Evolutionary conservation across 371 early-diverging fungal species (phyloP), one percentile per base, ranked within the genome.

Genomic region (Mycotypha africana): DNA sequence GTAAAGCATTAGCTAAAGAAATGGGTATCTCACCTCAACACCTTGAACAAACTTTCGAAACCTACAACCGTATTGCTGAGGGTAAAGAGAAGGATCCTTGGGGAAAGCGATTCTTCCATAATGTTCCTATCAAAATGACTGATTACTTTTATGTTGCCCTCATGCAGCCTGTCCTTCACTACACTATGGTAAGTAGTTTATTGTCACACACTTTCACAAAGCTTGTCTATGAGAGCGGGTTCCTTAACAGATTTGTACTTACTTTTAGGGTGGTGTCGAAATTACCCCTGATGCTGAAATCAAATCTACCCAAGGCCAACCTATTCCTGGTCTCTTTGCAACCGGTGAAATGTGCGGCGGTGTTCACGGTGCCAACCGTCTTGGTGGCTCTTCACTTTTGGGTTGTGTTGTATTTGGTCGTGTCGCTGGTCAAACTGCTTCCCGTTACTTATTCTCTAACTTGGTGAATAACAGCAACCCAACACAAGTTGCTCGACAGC

Each of bases 391-490:
- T 14, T 73, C 74, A 26, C 54, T 73, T 31, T 76, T 95, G 41
- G 96, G 92, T 42, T 97, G 97, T 62, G 95, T 93, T 17, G 97
- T 97, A 42, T 97, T 86, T 78, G 97, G 97, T 42, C 88, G 97
- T 58, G 91, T 92, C 30, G 93, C 96, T 33, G 96, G 95, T 51
- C 73, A 78, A 60, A 59, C 77, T 24, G 89, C 89, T 40, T 65
- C 83, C n/a, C 46, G 69, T 10, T 84, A 87, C 60, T 60, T 82
- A 15, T 74, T 88, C 53, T 49, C 67, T 45, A 72, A 70, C 56
- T 80, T 77, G 22, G 65, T 74, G 42, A 74, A 74, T 60, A 47
- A 41, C 57, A 44, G 34, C 23, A 32, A 58, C 20, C 24, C 31
- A 20, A 60, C 65, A 17, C 52, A 58, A 20, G 67, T 71, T 33